phyloP scores from a whole-genome alignment of 495 filamentous ascomycete genomes.

The Penicillium atrosanguineum region DNA sequence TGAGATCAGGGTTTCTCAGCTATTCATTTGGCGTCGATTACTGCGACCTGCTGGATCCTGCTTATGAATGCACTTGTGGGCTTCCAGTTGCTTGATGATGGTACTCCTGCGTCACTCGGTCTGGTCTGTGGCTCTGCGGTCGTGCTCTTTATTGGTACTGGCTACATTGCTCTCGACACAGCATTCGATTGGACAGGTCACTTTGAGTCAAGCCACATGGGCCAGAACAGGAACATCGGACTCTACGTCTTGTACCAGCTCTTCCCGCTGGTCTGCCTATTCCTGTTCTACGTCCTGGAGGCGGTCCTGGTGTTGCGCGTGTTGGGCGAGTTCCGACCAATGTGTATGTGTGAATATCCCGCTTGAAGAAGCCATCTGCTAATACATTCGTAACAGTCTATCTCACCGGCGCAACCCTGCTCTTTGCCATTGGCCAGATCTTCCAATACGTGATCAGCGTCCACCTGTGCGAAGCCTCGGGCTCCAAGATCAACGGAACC shows the following conservation, averaged over 20 bases:
- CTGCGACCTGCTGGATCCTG: slow-evolving; percentile 85
- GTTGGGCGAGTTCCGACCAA: slow-evolving; percentile 80
- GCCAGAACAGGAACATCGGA: slow-evolving; percentile 70
- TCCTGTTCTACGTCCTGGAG: slow-evolving; percentile 80
- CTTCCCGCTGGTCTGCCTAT: slow-evolving; percentile 81
- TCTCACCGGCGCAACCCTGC: slow-evolving; percentile 65
- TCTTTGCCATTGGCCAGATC: slow-evolving; percentile 90
- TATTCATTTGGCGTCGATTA: slow-evolving; percentile 87
- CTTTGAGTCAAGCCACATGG: slow-evolving; percentile 56
- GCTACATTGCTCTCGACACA: slow-evolving; percentile 94
- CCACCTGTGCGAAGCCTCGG: slow-evolving; percentile 78
- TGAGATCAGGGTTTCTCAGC: slow-evolving; percentile 75
- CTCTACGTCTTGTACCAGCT: slow-evolving; percentile 95
- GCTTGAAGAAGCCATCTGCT: slow-evolving; percentile 9
- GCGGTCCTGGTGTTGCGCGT: slow-evolving; percentile 76
- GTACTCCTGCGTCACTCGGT: slow-evolving; percentile 77
- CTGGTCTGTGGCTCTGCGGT: slow-evolving; percentile 68
- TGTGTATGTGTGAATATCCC: slow-evolving; percentile 59
- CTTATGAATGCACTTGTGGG: slow-evolving; percentile 91
- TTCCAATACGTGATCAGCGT: slow-evolving; percentile 93
- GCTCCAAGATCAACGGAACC: slow-evolving; percentile 85
- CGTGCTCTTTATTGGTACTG: slow-evolving; percentile 81
- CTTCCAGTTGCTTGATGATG: slow-evolving; percentile 91
- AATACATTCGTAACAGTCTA: slow-evolving; percentile 55
- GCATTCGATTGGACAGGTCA: slow-evolving; percentile 80